These are phyloP conservation scores for Erysimum cheiranthoides DNA, from an alignment of 345 rosid species.

Conservation along the genomic window DNA sequence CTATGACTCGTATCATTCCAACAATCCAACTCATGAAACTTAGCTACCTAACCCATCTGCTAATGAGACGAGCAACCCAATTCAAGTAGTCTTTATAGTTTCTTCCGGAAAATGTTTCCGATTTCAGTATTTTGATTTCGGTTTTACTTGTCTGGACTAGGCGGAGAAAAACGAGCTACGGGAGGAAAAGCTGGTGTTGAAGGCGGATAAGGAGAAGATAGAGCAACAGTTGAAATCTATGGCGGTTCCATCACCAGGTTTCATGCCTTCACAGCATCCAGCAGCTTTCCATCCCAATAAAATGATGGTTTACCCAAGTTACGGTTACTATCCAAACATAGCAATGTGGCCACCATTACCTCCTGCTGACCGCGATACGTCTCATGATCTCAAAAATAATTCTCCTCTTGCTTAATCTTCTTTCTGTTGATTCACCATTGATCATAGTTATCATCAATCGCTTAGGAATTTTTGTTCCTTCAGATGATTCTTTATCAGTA, in stretches of 20 bases:
- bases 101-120: not conserved
- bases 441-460: slow-evolving; percentile 24
- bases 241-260: slow-evolving; percentile 62
- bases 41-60: not conserved
- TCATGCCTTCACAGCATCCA: slow-evolving; percentile 51
- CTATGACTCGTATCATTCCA: not conserved
- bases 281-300: slow-evolving; percentile 67
- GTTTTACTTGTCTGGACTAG: slow-evolving; percentile 43
- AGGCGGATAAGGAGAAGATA: slow-evolving; percentile 77
- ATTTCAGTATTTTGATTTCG: not conserved
- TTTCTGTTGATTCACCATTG: slow-evolving; percentile 4
- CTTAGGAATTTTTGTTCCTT: slow-evolving; percentile 31
- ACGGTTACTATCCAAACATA: slow-evolving; percentile 57
- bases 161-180: slow-evolving; percentile 90
- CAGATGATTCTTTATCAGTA: slow-evolving; percentile 34
- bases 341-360: slow-evolving; percentile 91
- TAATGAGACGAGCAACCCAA: not conserved
- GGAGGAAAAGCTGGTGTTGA: slow-evolving; percentile 78
- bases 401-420: slow-evolving; percentile 73
- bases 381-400: slow-evolving; percentile 80
- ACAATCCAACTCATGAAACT: slow-evolving; percentile 18
- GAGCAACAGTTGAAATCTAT: slow-evolving; percentile 73
- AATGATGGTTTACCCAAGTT: slow-evolving; percentile 67
- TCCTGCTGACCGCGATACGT: slow-evolving; percentile 73
- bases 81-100: not conserved